Conservation (phyloP, 352 stramenopile genomes). For the Peronosclerospora sorghi region DNA sequence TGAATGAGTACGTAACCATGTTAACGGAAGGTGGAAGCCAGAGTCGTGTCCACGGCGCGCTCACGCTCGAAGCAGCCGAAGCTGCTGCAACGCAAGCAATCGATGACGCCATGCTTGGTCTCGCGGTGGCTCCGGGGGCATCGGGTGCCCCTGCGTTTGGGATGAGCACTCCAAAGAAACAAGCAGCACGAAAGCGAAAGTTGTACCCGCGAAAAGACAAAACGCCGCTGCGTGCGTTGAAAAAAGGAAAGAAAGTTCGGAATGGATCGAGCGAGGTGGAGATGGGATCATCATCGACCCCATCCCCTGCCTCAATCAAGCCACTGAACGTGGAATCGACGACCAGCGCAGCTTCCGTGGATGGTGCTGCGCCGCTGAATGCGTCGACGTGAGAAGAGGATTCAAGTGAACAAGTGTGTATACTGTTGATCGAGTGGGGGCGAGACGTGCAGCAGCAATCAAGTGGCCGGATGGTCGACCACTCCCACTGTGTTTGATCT, state of each 20-base stretch:
- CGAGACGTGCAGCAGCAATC: no score
- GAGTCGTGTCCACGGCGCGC: conserved; percentile 4
- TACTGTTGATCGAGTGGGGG: no score
- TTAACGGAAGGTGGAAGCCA: conserved; percentile 8
- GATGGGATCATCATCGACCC: conserved; percentile 3
- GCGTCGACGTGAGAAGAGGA: conserved; percentile 10
- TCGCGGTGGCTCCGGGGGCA: conserved; percentile 15
- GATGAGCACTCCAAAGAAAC: conserved; percentile 12
- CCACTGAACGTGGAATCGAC: background rate
- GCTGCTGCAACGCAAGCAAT: conserved; percentile 21
- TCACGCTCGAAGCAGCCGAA: conserved; percentile 22
- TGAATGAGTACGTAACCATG: conserved; percentile 31
- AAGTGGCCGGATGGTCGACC: no score
- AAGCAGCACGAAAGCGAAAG: conserved; percentile 58
- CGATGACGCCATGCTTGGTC: conserved; percentile 27
- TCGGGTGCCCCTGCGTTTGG: conserved; percentile 4
- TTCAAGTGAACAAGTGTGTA: no score
- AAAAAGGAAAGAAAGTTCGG: conserved; percentile 37
- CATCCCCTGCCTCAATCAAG: background rate
- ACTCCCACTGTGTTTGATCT: no score
- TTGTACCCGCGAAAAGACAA: conserved; percentile 57
- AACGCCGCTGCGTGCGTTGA: conserved; percentile 13
- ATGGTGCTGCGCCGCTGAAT: background rate
- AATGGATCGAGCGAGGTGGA: background rate
- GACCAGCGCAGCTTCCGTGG: background rate